Evolutionary conservation across 2,329 filamentous ascomycete species (phyloP).

Genomic region (Scedosporium dehoogii): DNA sequence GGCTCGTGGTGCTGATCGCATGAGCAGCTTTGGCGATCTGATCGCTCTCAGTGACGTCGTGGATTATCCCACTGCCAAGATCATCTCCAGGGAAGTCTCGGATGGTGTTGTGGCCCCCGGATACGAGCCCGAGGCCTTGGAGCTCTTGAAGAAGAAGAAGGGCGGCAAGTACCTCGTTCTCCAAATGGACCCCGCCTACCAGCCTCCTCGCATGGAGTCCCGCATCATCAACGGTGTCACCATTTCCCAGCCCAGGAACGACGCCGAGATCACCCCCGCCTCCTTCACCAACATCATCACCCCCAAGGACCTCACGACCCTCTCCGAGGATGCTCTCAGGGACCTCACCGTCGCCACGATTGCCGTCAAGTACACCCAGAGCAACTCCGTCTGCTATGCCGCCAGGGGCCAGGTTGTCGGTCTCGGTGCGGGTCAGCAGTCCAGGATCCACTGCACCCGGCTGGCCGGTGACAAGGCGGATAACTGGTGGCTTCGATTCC

Average conservation of each 20-base stretch:
- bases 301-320: slow-evolving; percentile 63
- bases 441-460: slow-evolving; percentile 95
- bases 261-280: slow-evolving; percentile 72
- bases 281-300: slow-evolving; percentile 81
- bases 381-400: slow-evolving; percentile 97
- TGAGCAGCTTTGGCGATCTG: slow-evolving; percentile 97
- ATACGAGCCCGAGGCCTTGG: slow-evolving; percentile 76
- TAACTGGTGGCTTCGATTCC: slow-evolving; percentile 99
- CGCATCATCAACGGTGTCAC: slow-evolving; percentile 85
- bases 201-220: slow-evolving; percentile 69
- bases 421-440: slow-evolving; percentile 92
- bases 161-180: slow-evolving; percentile 93
- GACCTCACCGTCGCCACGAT: slow-evolving; percentile 95
- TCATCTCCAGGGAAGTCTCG: slow-evolving; percentile 95
- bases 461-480: slow-evolving; percentile 97
- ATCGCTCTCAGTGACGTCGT: slow-evolving; percentile 88
- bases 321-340: slow-evolving; percentile 73
- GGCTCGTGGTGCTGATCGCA: slow-evolving; percentile 89
- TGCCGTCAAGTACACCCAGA: slow-evolving; percentile 96
- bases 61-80: slow-evolving; percentile 87
- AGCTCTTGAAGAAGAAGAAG: slow-evolving; percentile 96
- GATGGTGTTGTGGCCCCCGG: slow-evolving; percentile 91
- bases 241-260: slow-evolving; percentile 86
- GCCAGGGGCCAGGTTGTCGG: slow-evolving; percentile 89
- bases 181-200: slow-evolving; percentile 84